A percentile compares a stretch with the other conserved stretches of the same genome.
Evolutionary conservation across 2,329 filamentous ascomycete species (phyloP).

Genomic region (Sarocladiaceae sp.): DNA sequence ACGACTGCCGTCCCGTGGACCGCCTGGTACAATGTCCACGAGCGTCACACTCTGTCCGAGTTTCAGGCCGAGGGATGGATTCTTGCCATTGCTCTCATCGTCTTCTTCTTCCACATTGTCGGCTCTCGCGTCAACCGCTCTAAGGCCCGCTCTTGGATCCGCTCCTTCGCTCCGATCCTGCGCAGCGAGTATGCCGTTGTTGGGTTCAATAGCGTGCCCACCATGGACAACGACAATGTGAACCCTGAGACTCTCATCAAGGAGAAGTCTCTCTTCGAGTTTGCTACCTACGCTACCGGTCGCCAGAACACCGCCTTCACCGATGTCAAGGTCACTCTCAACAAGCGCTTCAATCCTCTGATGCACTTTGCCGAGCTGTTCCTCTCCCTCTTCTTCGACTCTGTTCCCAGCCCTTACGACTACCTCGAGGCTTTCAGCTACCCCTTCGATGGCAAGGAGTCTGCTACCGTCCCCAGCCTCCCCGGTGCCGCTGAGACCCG

Average conservation of each 20-base stretch:
- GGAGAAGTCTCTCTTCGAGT: conserved; percentile 86
- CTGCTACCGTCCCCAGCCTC: conserved; percentile 61
- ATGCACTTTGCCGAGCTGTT: conserved; percentile 54
- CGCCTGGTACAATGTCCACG: conserved; percentile 95
- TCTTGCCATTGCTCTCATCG: conserved; percentile 64
- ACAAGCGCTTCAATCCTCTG: conserved; percentile 82
- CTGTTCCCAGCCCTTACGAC: conserved; percentile 53
- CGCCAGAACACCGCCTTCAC: conserved; percentile 89
- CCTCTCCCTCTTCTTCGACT: conserved; percentile 65
- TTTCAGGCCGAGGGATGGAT: conserved; percentile 86
- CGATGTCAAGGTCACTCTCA: conserved; percentile 74
- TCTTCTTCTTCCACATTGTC: conserved; percentile 74
- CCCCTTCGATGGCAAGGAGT: conserved; percentile 88
- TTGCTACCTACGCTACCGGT: conserved; percentile 79
- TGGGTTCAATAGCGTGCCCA: conserved; percentile 61
- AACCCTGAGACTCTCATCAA: conserved; percentile 52
- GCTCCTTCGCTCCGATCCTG: conserved; percentile 64
- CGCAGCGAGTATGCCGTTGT: conserved; percentile 80
- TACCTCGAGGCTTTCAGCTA: conserved; percentile 71
- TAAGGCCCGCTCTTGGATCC: conserved; percentile 76
- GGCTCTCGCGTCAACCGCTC: conserved; percentile 73
- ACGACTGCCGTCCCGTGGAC: conserved; percentile 62
- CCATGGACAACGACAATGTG: conserved; percentile 37
- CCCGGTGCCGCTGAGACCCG: conserved; percentile 51
- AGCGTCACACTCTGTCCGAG: conserved; percentile 76